Evolutionary conservation across 2,329 filamentous ascomycete genomes (phyloP).

Genomic region (Trichophyton schoenleinii): DNA sequence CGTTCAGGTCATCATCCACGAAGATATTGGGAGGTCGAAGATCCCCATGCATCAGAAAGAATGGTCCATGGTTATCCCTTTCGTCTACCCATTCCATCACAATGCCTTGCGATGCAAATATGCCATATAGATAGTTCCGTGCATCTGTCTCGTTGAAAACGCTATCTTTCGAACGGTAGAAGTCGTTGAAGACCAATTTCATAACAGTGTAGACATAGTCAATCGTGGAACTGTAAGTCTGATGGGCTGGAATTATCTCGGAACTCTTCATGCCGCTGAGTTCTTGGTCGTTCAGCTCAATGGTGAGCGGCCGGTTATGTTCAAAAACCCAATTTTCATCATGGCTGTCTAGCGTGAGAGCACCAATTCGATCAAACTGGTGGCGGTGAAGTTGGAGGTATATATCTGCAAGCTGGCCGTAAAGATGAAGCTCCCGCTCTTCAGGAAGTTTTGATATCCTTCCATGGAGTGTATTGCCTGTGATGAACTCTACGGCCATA

Average conservation of each 20-base stretch:
- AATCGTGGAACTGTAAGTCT: conserved; percentile 8
- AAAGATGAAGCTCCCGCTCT: neutral
- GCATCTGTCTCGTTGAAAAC: conserved; percentile 9
- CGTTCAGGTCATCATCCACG: conserved; percentile 8
- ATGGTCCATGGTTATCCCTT: conserved; percentile 9
- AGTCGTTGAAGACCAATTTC: conserved; percentile 7
- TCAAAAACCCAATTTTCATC: conserved; percentile 7
- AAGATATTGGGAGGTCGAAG: conserved; percentile 11
- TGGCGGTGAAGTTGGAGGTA: conserved; percentile 7
- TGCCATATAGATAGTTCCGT: conserved; percentile 8
- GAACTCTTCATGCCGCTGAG: conserved; percentile 4
- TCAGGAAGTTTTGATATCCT: neutral
- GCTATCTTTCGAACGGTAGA: conserved; percentile 5
- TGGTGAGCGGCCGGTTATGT: conserved; percentile 5
- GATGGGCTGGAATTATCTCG: conserved; percentile 1
- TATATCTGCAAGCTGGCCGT: neutral
- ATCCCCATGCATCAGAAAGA: conserved; percentile 12
- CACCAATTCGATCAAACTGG: conserved; percentile 7
- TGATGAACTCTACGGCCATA: conserved; percentile 8
- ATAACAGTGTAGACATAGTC: conserved; percentile 7
- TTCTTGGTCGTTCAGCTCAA: conserved; percentile 7
- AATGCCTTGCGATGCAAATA: conserved; percentile 6
- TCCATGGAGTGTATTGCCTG: conserved; percentile 4
- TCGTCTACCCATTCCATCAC: conserved; percentile 9
- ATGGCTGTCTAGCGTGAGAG: conserved; percentile 5